A percentile compares a stretch with the other conserved stretches of the same genome.
phyloP scores from a whole-genome alignment of 352 stramenopile species.

The Thalassiosira mediterranea region DNA sequence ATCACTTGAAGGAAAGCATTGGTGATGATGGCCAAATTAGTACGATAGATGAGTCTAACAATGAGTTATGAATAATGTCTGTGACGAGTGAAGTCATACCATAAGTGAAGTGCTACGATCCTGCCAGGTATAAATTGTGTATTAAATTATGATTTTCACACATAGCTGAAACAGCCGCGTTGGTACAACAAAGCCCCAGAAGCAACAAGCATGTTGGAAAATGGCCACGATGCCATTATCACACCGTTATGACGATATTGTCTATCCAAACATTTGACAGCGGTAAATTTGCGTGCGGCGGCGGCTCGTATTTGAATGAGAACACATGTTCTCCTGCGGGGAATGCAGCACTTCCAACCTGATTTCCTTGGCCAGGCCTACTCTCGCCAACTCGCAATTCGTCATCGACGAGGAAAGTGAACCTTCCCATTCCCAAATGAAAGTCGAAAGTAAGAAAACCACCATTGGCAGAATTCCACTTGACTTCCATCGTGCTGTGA shows the following conservation, averaged over 20 bases:
- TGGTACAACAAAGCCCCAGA: no score
- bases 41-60: no score
- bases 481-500: conserved; percentile 9
- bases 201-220: no score
- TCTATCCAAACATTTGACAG: conserved; percentile 29
- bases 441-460: conserved; percentile 7
- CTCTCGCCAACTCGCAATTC: neutral
- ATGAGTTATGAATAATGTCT: no score
- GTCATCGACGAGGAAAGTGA: conserved; percentile 23
- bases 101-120: no score
- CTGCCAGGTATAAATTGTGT: no score
- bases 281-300: conserved; percentile 13
- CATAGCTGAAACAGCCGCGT: no score
- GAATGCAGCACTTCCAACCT: neutral
- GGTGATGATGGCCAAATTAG: no score
- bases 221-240: no score
- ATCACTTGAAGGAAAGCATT: conserved; percentile 14
- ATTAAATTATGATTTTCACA: no score
- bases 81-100: no score
- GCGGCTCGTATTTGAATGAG: conserved; percentile 20
- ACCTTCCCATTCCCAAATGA: conserved; percentile 12
- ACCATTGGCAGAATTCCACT: neutral
- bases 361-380: neutral
- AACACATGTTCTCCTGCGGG: conserved; percentile 17
- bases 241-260: conserved; percentile 9